Evolutionary conservation across 441 rosid genomes (phyloP).

Genomic region (Eruca vesicaria): DNA sequence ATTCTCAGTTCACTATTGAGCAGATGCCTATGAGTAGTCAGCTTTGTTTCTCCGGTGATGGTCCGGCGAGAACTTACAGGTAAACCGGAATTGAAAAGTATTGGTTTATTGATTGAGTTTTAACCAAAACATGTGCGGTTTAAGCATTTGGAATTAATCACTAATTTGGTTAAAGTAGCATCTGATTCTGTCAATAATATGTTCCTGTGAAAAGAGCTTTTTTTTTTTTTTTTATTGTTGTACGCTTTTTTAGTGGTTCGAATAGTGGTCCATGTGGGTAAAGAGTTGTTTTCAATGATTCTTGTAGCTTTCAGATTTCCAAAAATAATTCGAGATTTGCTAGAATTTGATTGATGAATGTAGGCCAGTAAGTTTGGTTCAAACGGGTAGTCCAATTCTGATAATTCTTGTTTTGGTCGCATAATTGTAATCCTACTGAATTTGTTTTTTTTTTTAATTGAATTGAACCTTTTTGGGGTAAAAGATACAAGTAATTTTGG

Average conservation of each 20-base stretch:
- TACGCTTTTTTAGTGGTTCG: background rate
- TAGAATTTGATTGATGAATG: background rate
- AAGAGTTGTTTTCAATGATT: conserved; percentile 30
- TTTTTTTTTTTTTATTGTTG: background rate
- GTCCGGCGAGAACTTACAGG: conserved; percentile 64
- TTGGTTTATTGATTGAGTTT: background rate
- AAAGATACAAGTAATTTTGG: background rate
- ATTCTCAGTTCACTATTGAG: conserved; percentile 73
- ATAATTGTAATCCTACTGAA: background rate
- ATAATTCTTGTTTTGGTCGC: background rate
- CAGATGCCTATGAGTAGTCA: conserved; percentile 84
- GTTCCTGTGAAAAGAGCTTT: background rate
- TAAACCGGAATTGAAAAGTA: conserved; percentile 9
- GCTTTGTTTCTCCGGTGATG: conserved; percentile 63
- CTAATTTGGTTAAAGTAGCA: conserved; percentile 4
- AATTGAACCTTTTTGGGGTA: background rate
- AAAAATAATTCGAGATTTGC: background rate
- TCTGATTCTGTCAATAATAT: conserved; percentile 13
- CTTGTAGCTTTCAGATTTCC: conserved; percentile 13
- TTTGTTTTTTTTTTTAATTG: background rate
- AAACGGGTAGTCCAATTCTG: background rate
- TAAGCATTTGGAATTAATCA: background rate
- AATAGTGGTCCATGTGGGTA: conserved; percentile 16
- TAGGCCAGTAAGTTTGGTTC: background rate
- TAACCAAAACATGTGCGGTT: background rate